Conservation (phyloP, 257 asterid genomes). For the Solanum tacnaense region DNA sequence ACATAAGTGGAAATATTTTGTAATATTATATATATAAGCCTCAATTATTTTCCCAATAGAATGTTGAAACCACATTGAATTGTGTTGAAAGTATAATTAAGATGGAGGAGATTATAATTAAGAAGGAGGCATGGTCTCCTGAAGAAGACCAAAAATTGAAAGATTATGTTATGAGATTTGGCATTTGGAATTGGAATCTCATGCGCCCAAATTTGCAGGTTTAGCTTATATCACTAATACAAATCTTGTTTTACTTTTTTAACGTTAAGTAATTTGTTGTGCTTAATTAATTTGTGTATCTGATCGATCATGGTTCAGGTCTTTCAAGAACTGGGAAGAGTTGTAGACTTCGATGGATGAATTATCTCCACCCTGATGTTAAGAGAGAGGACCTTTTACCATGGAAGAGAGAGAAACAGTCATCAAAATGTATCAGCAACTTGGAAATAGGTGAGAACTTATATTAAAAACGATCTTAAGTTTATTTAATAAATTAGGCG, state of each 20-base stretch:
- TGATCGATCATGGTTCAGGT: not conserved
- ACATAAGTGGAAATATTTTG: not conserved
- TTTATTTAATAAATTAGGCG: not conserved
- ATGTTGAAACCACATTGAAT: not conserved
- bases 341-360: slow-evolving; percentile 10
- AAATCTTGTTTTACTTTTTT: not conserved
- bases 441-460: not conserved
- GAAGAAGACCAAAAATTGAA: slow-evolving; percentile 16
- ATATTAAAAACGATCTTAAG: not conserved
- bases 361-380: not conserved
- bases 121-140: slow-evolving; percentile 9
- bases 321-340: slow-evolving; percentile 6
- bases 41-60: not conserved
- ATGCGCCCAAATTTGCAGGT: slow-evolving; percentile 20
- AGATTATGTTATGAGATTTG: slow-evolving; percentile 5
- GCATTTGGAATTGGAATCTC: slow-evolving; percentile 20
- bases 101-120: not conserved
- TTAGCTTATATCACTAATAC: not conserved
- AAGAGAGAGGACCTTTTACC: not conserved
- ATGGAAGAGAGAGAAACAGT: not conserved
- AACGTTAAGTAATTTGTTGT: not conserved
- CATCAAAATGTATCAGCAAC: not conserved
- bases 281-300: not conserved
- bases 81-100: not conserved
- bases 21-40: not conserved